phyloP scores from a whole-genome alignment of 2,329 filamentous ascomycete genomes.

The Chaetomium olivaceum region DNA sequence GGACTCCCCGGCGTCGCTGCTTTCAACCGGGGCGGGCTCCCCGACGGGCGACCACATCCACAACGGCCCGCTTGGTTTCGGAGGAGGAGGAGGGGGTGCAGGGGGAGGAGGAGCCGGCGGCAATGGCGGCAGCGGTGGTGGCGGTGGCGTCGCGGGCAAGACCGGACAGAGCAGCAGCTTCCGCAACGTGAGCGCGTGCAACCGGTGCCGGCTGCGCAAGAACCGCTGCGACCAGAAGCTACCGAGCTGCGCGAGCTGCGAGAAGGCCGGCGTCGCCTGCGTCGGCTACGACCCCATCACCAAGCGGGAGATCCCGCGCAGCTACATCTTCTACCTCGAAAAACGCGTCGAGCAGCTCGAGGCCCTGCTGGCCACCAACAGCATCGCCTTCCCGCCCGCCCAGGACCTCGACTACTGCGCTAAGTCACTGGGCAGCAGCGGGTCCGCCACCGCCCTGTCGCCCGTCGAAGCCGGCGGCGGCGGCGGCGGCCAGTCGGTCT shows the following conservation, averaged over 20 bases:
- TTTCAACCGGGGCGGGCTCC: slow-evolving; percentile 35
- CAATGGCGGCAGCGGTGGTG: slow-evolving; percentile 33
- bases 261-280: slow-evolving; percentile 88
- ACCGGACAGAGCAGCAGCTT: slow-evolving; percentile 66
- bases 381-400: slow-evolving; percentile 71
- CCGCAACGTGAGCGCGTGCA: slow-evolving; percentile 90
- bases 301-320: slow-evolving; percentile 90
- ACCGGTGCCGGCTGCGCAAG: slow-evolving; percentile 87
- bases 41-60: slow-evolving; percentile 40
- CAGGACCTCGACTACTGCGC: slow-evolving; percentile 67
- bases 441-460: slow-evolving; percentile 39
- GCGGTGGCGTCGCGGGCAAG: slow-evolving; percentile 41
- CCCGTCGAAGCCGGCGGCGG: slow-evolving; percentile 36
- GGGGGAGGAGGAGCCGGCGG: slow-evolving; percentile 34
- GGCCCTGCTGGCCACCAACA: slow-evolving; percentile 66
- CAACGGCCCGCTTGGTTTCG: slow-evolving; percentile 36
- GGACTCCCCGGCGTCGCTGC: slow-evolving; percentile 43
- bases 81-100: neutral
- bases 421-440: slow-evolving; percentile 42
- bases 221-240: slow-evolving; percentile 93
- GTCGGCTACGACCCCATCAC: slow-evolving; percentile 96
- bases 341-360: slow-evolving; percentile 83
- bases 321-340: slow-evolving; percentile 94
- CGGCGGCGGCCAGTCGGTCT: slow-evolving; percentile 32
- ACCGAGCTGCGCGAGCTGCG: slow-evolving; percentile 86